Evolutionary conservation across 352 stramenopile species (phyloP), one percentile per base, ranked within the genome.

Genomic region (Halophytophthora polymorphica): DNA sequence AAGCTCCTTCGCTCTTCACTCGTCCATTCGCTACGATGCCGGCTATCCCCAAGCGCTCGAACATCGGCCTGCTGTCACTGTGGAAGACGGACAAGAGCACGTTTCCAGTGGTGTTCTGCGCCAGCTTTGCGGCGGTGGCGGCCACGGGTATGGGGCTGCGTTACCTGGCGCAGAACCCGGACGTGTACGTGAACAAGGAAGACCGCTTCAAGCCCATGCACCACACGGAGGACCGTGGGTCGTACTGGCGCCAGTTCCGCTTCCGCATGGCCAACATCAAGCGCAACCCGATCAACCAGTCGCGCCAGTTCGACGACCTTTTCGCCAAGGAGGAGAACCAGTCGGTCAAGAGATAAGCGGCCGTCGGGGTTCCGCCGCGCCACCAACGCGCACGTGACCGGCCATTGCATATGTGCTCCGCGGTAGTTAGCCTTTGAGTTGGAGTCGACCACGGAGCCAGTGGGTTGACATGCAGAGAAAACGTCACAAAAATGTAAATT

Each of bases 271-370:
- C 76, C 19, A 87, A 84, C 56, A 59, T 84, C 21, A 45, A 73
- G 52, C 71, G 73, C 61, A 87, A 87, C 62, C 72, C 70, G 38
- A 87, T 87, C 61, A 87, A 87, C 68, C 73, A 87, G 70, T 87
- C 73, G n/a, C 70, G 64, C 23, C 68, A 78, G 52, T 84, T 79
- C 57, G 73, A 87, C 57, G 50, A 71, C 13, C 50, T 84, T 11
- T 84, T 78, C 53, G 66, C 65, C 31, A 79, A 78, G 51, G 45
- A 69, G 6, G 69, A 83, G 57, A 86, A 86, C 70, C 38, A 84
- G 70, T 25, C 25, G 29, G 55, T 83, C 49, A 69, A 73, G 53
- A 74, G 73, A 78, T 84, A 77, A 73, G 19, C 29, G 19, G 15
- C 1, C 13, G 29, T 35, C 37, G 22, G 22, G 10, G 45, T 22